Conservation (phyloP, 148 eudicot genomes). For the Vaccinium macrocarpon region DNA sequence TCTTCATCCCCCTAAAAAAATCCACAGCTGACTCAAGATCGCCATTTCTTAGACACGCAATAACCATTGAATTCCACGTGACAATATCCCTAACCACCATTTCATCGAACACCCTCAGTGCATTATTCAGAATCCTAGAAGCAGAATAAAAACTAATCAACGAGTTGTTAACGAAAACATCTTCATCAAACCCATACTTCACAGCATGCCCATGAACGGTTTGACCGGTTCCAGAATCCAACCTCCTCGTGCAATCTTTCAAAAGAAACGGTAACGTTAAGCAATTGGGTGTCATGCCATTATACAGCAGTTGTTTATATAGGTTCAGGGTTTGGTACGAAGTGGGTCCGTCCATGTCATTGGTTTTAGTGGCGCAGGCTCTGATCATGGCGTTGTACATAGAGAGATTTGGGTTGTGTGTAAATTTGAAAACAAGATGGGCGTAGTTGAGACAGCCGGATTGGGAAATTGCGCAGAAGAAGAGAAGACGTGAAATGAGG, state of each 20-base stretch:
- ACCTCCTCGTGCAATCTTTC: conserved; percentile 45
- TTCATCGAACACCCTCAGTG: conserved; percentile 57
- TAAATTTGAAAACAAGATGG: conserved; percentile 28
- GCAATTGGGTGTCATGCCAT: conserved; percentile 40
- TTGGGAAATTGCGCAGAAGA: conserved; percentile 51
- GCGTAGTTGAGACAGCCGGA: conserved; percentile 54
- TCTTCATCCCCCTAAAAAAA: conserved; percentile 57
- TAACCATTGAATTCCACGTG: conserved; percentile 64
- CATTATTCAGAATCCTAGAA: conserved; percentile 40
- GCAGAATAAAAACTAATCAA: conserved; percentile 47
- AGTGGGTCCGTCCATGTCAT: conserved; percentile 18
- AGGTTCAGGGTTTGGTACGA: conserved; percentile 29
- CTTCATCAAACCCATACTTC: conserved; percentile 41
- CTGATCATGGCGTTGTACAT: conserved; percentile 68
- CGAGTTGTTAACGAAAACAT: conserved; percentile 43
- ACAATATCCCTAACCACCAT: conserved; percentile 52
- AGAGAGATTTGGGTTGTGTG: conserved; percentile 47
- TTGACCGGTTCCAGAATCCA: conserved; percentile 36
- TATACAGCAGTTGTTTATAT: conserved; percentile 44
- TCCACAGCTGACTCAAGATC: conserved; percentile 46
- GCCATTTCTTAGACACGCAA: conserved; percentile 58
- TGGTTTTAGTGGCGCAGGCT: conserved; percentile 39
- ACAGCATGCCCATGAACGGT: conserved; percentile 45
- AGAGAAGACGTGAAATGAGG: conserved; percentile 61
- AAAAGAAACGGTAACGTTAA: conserved; percentile 58